These are phyloP conservation scores for Eimeria necatrix DNA, from an alignment of 169 alveolate species.

Conservation along the genomic window DNA sequence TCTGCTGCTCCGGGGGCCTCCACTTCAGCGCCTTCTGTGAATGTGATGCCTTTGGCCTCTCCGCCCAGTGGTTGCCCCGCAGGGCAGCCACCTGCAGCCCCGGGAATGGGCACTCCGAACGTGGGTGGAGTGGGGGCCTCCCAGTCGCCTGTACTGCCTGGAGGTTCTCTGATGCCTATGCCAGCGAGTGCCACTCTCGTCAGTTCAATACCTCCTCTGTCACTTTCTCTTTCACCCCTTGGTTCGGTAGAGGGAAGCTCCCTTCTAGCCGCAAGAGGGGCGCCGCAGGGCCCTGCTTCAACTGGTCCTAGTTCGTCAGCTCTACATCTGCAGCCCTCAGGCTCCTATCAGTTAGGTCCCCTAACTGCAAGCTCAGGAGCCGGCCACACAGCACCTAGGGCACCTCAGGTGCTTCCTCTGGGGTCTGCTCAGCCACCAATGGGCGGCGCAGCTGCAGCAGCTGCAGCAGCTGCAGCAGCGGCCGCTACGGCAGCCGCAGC, in stretches of 20 bases:
- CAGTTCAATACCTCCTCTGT: neutral
- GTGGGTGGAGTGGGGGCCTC: constrained; percentile 2
- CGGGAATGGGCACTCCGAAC: neutral
- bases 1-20: constrained; percentile 19
- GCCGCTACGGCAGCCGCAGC: constrained; percentile 19
- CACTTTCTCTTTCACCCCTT: neutral
- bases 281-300: neutral
- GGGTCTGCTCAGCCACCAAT: no score
- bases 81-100: neutral
- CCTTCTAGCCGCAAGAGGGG: neutral
- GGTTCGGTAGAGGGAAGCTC: neutral
- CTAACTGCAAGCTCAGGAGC: neutral
- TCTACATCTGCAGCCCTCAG: neutral
- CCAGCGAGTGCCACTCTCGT: neutral
- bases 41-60: neutral
- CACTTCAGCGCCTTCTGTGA: neutral
- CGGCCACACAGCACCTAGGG: neutral
- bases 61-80: neutral
- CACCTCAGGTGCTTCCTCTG: neutral
- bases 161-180: neutral
- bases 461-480: neutral
- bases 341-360: neutral
- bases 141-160: constrained; percentile 1
- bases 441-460: neutral
- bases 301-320: no score